Percentiles rank a stretch among this genome's conserved stretches.
phyloP scores from a whole-genome alignment of 2,329 filamentous ascomycete genomes.

The Arthrinium puccinioides region DNA sequence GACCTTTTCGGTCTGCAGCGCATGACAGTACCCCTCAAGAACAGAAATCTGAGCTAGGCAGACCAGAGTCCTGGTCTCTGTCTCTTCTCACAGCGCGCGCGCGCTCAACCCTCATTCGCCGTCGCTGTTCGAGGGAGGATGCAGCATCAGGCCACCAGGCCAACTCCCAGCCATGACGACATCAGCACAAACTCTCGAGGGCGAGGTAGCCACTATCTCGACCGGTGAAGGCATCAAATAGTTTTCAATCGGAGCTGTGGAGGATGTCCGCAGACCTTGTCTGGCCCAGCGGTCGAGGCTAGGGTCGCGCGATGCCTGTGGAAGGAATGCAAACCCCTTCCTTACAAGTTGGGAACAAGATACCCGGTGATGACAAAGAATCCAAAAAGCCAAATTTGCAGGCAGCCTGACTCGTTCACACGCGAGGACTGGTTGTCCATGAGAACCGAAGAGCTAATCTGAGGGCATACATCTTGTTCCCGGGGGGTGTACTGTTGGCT shows the following conservation, averaged over 20 bases:
- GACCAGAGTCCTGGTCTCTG: conserved; percentile 9
- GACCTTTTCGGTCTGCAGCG: conserved; percentile 13
- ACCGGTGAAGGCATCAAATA: conserved; percentile 27
- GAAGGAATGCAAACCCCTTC: conserved; percentile 6
- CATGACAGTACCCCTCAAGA: conserved; percentile 27
- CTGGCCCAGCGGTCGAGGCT: conserved; percentile 12
- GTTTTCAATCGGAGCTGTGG: conserved; percentile 49
- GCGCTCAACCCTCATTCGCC: neutral
- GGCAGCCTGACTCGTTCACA: conserved; percentile 27
- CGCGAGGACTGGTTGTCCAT: conserved; percentile 34
- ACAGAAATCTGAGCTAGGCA: conserved; percentile 43
- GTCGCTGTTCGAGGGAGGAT: conserved; percentile 4
- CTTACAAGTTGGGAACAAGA: conserved; percentile 16
- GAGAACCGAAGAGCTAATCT: conserved; percentile 51
- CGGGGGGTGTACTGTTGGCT: too few species aligned
- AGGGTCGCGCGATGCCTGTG: conserved; percentile 6
- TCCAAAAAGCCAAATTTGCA: conserved; percentile 55
- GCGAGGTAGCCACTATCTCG: conserved; percentile 6
- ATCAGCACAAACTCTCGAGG: conserved; percentile 13
- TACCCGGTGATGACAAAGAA: conserved; percentile 43
- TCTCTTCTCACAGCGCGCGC: conserved; percentile 1
- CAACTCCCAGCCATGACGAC: conserved; percentile 18
- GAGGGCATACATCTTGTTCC: too few species aligned
- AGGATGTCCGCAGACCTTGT: conserved; percentile 12
- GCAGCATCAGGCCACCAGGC: conserved; percentile 7